phyloP scores from a whole-genome alignment of 805 yeast species.

The Lipomyces starkeyi region DNA sequence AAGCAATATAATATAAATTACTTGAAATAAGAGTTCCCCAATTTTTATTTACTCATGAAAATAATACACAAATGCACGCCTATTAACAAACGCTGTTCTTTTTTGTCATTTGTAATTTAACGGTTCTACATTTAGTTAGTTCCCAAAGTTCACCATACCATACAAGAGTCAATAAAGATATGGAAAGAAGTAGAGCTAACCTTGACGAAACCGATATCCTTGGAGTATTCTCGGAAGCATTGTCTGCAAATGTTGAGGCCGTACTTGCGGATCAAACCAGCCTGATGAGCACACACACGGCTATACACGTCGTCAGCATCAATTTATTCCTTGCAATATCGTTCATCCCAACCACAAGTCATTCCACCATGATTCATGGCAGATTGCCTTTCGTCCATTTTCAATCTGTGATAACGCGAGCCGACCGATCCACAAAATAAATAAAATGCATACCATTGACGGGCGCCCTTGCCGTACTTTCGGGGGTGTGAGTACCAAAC shows the following conservation, averaged over 20 bases:
- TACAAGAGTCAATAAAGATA: neutral
- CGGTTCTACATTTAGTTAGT: neutral
- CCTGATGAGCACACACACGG: constrained; percentile 98
- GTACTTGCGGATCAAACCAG: constrained; percentile 97
- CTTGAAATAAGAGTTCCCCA: neutral
- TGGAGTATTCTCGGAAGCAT: constrained; percentile 99
- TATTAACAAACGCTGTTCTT: neutral
- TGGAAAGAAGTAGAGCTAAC: constrained; percentile 21
- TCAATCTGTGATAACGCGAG: neutral
- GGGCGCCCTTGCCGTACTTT: constrained; percentile 99
- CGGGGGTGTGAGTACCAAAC: constrained; percentile 99
- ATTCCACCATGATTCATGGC: neutral
- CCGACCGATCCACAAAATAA: neutral
- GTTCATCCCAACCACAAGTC: neutral
- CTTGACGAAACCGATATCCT: constrained; percentile 99
- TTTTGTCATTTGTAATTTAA: neutral
- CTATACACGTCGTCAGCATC: constrained; percentile 28
- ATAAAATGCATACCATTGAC: constrained; percentile 69
- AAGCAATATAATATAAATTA: neutral
- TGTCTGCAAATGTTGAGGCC: constrained; percentile 99
- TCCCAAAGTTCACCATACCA: neutral
- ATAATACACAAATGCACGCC: constrained; percentile 2
- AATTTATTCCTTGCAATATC: no score
- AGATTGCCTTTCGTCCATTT: neutral
- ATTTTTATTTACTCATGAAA: constrained; percentile 1